These are phyloP conservation scores for Phenoliferia sp. DNA, from an alignment of 1,284 basidiomycete species.

Conservation along the genomic window DNA sequence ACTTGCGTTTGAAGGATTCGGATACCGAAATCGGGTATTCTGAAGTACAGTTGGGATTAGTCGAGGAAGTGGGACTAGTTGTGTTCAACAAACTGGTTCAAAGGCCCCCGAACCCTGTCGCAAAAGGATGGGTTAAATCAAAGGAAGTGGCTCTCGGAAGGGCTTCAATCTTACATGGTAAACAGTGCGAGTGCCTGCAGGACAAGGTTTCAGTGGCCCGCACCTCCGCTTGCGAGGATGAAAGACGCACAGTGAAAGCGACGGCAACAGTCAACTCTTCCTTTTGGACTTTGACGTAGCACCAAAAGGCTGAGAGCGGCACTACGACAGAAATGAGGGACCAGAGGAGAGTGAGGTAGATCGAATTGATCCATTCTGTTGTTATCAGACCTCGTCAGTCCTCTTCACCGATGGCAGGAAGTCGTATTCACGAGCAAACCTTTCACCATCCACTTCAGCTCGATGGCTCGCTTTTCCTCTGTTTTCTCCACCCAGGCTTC, in stretches of 20 bases:
- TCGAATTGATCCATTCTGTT: constrained; percentile 9
- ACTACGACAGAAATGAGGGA: constrained; percentile 15
- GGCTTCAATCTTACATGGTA: constrained; percentile 5
- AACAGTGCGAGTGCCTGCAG: constrained; percentile 25
- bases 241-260: constrained; percentile 28
- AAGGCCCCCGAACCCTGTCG: constrained; percentile 23
- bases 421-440: constrained; percentile 30
- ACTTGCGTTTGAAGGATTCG: constrained; percentile 25
- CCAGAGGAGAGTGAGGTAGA: constrained; percentile 21
- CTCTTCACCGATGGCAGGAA: too few relatives aligned
- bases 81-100: constrained; percentile 8
- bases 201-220: too few relatives aligned
- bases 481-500: constrained; percentile 28
- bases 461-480: constrained; percentile 30
- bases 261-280: constrained; percentile 31
- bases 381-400: constrained; percentile 3
- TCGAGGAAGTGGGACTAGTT: background rate
- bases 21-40: constrained; percentile 28
- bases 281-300: constrained; percentile 20
- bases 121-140: too few relatives aligned
- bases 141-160: background rate
- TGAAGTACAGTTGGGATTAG: background rate
- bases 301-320: constrained; percentile 25
- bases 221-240: too few relatives aligned
- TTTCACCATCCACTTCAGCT: constrained; percentile 36